Conservation (phyloP, 192 early-diverging fungal genomes). For the Anaeromyces robustus region DNA sequence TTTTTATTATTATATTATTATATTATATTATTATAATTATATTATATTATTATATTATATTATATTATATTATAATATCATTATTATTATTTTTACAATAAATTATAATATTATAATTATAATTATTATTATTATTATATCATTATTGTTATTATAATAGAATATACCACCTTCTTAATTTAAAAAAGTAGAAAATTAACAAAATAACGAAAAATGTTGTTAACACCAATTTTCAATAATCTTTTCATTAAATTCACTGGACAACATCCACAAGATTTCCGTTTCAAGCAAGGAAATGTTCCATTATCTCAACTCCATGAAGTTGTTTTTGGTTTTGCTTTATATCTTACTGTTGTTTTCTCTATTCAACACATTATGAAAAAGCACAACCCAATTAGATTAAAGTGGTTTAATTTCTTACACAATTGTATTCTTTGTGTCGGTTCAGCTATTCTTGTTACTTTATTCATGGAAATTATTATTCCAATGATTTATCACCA, state of each 20-base stretch:
- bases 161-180: too few species aligned
- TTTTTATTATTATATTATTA: too few species aligned
- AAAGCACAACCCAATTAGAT: constrained; percentile 46
- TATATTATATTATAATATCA: too few species aligned
- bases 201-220: too few species aligned
- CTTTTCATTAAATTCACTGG: not conserved
- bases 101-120: too few species aligned
- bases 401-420: constrained; percentile 52
- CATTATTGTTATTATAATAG: too few species aligned
- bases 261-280: constrained; percentile 13
- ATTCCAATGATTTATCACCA: constrained; percentile 48
- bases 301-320: constrained; percentile 28
- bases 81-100: too few species aligned
- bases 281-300: constrained; percentile 16
- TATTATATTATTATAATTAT: too few species aligned
- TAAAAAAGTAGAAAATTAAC: too few species aligned
- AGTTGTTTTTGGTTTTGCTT: constrained; percentile 22
- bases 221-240: not conserved
- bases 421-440: constrained; percentile 68
- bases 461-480: constrained; percentile 62
- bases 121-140: too few species aligned
- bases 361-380: constrained; percentile 57
- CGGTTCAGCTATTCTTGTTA: constrained; percentile 47
- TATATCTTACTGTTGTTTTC: constrained; percentile 61
- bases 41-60: too few species aligned